phyloP scores from a whole-genome alignment of 768 basidiomycete species.

The Termitomyces heimii region DNA sequence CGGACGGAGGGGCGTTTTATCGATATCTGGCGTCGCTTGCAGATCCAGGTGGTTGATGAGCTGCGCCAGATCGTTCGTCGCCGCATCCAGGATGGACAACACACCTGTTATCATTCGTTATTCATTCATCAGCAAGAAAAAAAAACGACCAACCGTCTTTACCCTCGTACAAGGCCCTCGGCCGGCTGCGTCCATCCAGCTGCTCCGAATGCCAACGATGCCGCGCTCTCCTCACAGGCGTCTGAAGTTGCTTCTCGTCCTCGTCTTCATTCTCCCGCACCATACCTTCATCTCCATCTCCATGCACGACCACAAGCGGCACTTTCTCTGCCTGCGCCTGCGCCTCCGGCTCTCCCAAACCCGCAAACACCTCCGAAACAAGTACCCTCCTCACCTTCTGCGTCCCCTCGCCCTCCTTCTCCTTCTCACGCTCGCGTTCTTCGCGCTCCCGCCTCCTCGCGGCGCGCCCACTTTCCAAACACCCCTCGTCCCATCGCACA shows the following conservation, averaged over 20 bases:
- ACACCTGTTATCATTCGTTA: slow-evolving; percentile 31
- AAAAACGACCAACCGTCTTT: slow-evolving; percentile 39
- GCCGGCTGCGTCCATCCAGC: slow-evolving; percentile 40
- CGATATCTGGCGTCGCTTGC: slow-evolving; percentile 64
- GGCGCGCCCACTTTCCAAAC: slow-evolving; percentile 39
- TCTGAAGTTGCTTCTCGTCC: slow-evolving; percentile 18
- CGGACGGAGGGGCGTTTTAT: slow-evolving; percentile 30
- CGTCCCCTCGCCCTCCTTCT: slow-evolving; percentile 19
- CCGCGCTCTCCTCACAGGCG: slow-evolving; percentile 42
- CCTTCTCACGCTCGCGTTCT: slow-evolving; percentile 15
- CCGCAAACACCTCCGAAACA: slow-evolving; percentile 57
- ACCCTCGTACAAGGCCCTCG: slow-evolving; percentile 44
- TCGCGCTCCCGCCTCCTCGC: slow-evolving; percentile 23
- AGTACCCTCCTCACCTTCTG: slow-evolving; percentile 52
- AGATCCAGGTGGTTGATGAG: slow-evolving; percentile 79
- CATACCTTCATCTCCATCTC: slow-evolving; percentile 22
- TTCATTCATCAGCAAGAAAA: not conserved
- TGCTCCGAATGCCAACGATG: slow-evolving; percentile 63
- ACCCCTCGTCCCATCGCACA: slow-evolving; percentile 47
- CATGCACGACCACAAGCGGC: not conserved
- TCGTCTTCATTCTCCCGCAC: slow-evolving; percentile 37
- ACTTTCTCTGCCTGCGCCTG: too few relatives aligned
- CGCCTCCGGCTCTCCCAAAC: slow-evolving; percentile 14
- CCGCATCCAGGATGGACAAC: slow-evolving; percentile 68
- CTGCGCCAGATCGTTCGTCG: slow-evolving; percentile 73